phyloP scores from a whole-genome alignment of 306 rosid species.

The Dalbergia cultrata region DNA sequence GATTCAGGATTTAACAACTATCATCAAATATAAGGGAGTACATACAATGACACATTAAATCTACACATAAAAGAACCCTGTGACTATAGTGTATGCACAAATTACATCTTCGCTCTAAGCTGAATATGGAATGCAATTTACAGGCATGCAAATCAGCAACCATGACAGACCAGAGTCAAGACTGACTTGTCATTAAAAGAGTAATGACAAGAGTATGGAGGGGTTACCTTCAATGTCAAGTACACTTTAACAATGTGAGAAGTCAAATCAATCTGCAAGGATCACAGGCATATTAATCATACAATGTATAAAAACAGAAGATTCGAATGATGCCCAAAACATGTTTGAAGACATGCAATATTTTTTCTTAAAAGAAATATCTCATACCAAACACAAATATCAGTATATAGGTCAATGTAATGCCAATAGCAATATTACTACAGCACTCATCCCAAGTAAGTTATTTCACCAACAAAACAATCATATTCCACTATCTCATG shows the following conservation, averaged over 20 bases:
- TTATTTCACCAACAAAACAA: conserved; percentile 24
- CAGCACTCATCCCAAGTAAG: neutral
- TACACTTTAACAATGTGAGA: conserved; percentile 87
- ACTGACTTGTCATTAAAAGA: conserved; percentile 13
- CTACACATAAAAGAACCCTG: conserved; percentile 2
- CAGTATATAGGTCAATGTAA: neutral
- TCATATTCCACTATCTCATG: neutral
- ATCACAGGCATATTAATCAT: conserved; percentile 45
- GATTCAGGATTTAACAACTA: neutral
- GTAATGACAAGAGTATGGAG: conserved; percentile 24
- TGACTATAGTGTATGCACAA: neutral
- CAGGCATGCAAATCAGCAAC: conserved; percentile 15
- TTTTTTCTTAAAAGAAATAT: neutral
- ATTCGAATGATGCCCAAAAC: conserved; percentile 19
- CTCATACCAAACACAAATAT: neutral
- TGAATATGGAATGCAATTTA: conserved; percentile 26
- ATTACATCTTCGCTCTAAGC: neutral
- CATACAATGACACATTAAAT: neutral
- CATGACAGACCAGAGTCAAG: neutral
- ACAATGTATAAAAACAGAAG: conserved; percentile 21
- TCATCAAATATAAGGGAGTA: conserved; percentile 8
- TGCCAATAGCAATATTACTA: neutral
- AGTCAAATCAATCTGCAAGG: conserved; percentile 86
- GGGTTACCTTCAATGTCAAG: conserved; percentile 85
- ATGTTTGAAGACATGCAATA: conserved; percentile 17